These are phyloP conservation scores for Barnettozyma pratensis DNA, from an alignment of 805 yeast species.

Conservation along the genomic window DNA sequence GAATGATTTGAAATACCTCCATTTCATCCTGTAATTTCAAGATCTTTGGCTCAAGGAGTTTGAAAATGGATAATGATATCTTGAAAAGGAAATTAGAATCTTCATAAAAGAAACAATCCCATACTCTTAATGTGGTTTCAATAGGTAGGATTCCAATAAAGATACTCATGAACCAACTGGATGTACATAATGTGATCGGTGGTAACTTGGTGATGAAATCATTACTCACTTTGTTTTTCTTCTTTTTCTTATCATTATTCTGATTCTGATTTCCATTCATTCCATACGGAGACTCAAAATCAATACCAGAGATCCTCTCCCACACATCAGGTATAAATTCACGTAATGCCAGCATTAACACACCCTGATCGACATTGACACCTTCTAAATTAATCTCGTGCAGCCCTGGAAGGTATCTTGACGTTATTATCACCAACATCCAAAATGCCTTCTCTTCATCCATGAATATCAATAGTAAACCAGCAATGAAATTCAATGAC, in stretches of 20 bases:
- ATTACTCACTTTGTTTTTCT: conserved; percentile 21
- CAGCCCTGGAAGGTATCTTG: conserved; percentile 80
- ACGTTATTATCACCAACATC: conserved; percentile 91
- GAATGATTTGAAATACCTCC: conserved; percentile 80
- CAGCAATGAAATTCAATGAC: conserved; percentile 88
- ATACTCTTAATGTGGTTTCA: conserved; percentile 80
- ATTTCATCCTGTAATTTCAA: conserved; percentile 40
- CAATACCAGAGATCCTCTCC: conserved; percentile 39
- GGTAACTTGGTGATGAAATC: conserved; percentile 72
- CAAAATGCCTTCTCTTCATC: conserved; percentile 90
- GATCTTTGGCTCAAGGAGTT: conserved; percentile 66
- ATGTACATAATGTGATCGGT: conserved; percentile 87
- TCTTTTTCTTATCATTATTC: conserved; percentile 25
- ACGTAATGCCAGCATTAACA: conserved; percentile 76
- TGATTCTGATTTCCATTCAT: conserved; percentile 18
- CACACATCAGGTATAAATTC: conserved; percentile 83
- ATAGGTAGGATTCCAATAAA: conserved; percentile 87
- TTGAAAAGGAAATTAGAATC: conserved; percentile 85
- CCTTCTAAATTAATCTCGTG: conserved; percentile 91
- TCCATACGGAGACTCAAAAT: conserved; percentile 24
- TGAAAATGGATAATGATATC: conserved; percentile 73
- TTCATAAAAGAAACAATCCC: conserved; percentile 95
- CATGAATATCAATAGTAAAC: conserved; percentile 76
- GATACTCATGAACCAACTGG: conserved; percentile 98
- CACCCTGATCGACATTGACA: conserved; percentile 93